Conservation (phyloP, 1,284 basidiomycete species). For the Abortiporus biennis region DNA sequence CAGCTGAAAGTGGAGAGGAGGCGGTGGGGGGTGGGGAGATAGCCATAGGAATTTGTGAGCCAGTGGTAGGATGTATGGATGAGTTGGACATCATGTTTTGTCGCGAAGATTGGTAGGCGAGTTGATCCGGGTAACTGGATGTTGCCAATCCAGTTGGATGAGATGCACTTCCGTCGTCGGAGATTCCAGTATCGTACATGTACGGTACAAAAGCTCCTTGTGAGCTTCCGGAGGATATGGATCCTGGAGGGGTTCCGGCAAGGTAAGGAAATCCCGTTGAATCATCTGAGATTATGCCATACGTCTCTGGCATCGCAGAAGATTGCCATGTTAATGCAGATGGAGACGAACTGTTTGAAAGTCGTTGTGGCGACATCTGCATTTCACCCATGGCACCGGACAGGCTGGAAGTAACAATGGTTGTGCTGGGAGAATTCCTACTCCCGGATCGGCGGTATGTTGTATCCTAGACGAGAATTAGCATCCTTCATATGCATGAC, state of each 20-base stretch:
- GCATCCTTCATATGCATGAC: too few relatives aligned
- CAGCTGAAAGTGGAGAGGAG: conserved; percentile 18
- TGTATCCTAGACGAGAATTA: too few relatives aligned
- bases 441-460: too few relatives aligned
- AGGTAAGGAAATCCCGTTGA: conserved; percentile 8
- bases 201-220: conserved; percentile 16
- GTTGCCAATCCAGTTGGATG: conserved; percentile 17
- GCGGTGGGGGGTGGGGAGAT: conserved; percentile 19
- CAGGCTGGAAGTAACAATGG: conserved; percentile 45
- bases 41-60: conserved; percentile 14
- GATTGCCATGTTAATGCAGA: conserved; percentile 24
- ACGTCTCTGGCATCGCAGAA: conserved; percentile 10
- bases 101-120: conserved; percentile 2
- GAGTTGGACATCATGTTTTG: not conserved
- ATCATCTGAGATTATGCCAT: conserved; percentile 6
- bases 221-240: conserved; percentile 9
- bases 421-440: conserved; percentile 8
- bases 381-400: conserved; percentile 57
- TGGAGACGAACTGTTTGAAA: conserved; percentile 26
- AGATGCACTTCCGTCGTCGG: conserved; percentile 15
- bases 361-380: conserved; percentile 24
- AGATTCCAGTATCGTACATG: conserved; percentile 17
- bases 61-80: conserved; percentile 12
- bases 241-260: conserved; percentile 11
- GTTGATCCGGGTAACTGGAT: conserved; percentile 20